Conservation (phyloP, 2,329 filamentous ascomycete species). For the Cladorrhinum sp. region DNA sequence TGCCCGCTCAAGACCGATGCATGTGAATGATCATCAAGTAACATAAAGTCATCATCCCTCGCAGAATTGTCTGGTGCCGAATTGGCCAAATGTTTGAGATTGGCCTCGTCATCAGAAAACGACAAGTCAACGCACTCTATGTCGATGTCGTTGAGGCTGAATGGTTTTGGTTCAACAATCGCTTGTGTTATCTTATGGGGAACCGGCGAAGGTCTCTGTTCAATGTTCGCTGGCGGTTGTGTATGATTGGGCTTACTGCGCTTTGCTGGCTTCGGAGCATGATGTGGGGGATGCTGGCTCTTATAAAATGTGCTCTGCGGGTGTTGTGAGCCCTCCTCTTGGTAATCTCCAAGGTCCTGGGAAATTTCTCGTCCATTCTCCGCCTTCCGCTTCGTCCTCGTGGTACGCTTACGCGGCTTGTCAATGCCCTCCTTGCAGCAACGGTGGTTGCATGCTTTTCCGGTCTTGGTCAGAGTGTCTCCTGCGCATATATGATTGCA, state of each 20-base stretch:
- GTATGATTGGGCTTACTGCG: neutral
- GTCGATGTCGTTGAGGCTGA: neutral
- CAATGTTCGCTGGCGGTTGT: neutral
- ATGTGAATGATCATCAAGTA: neutral
- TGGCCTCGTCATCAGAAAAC: conserved; percentile 1
- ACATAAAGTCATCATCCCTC: neutral
- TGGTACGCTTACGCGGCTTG: conserved; percentile 49
- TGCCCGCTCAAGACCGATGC: neutral
- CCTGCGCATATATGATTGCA: conserved; percentile 67
- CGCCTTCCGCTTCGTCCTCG: conserved; percentile 28
- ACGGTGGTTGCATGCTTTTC: conserved; percentile 60
- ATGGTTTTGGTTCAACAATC: neutral
- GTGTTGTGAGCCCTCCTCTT: neutral
- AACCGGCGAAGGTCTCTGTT: neutral
- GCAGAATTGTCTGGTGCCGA: neutral
- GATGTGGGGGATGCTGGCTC: neutral
- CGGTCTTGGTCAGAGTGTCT: conserved; percentile 35
- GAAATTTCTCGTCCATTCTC: neutral
- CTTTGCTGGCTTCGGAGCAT: neutral
- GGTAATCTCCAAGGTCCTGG: conserved; percentile 6
- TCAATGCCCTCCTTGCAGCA: conserved; percentile 72
- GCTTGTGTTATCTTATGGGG: neutral
- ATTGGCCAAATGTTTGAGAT: neutral
- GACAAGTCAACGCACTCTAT: conserved; percentile 13
- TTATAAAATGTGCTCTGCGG: neutral